Evolutionary conservation across 2,329 filamentous ascomycete species (phyloP).

Genomic region (Domatiomyces globalis): DNA sequence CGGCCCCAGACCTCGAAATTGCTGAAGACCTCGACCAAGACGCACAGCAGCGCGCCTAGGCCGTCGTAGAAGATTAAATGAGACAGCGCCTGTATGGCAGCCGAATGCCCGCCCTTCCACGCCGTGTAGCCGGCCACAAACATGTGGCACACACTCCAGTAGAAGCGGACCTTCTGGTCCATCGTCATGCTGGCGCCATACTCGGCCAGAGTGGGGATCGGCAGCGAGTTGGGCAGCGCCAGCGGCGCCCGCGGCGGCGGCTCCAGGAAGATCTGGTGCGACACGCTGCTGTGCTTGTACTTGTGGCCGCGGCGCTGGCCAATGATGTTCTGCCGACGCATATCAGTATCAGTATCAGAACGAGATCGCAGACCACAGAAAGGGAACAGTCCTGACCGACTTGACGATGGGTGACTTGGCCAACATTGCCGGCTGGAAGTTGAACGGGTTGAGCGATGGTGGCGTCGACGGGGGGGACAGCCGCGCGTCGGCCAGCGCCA

Average conservation of each 20-base stretch:
- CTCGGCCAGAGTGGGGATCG: slow-evolving; percentile 77
- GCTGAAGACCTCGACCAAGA: slow-evolving; percentile 77
- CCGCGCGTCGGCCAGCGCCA: slow-evolving; percentile 3
- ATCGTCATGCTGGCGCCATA: slow-evolving; percentile 79
- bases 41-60: slow-evolving; percentile 78
- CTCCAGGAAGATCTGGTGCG: slow-evolving; percentile 92
- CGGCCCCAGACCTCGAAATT: slow-evolving; percentile 98
- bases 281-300: slow-evolving; percentile 94
- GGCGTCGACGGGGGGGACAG: slow-evolving; percentile 14
- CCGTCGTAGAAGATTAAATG: slow-evolving; percentile 94
- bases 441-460: slow-evolving; percentile 56
- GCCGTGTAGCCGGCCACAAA: slow-evolving; percentile 71
- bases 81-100: slow-evolving; percentile 82
- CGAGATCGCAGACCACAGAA: not conserved
- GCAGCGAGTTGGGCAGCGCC: slow-evolving; percentile 78
- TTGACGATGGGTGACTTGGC: slow-evolving; percentile 58
- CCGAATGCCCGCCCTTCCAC: slow-evolving; percentile 69
- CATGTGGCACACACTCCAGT: slow-evolving; percentile 84
- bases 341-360: not conserved
- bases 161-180: slow-evolving; percentile 68
- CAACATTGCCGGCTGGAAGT: slow-evolving; percentile 75
- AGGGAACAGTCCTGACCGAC: slow-evolving; percentile 44
- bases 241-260: slow-evolving; percentile 73
- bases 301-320: slow-evolving; percentile 88
- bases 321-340: slow-evolving; percentile 47